Percentiles rank a stretch among this genome's conserved stretches.
These are phyloP conservation scores for Saccharomycopsis guyanensis DNA, from an alignment of 805 yeast species.

Conservation along the genomic window DNA sequence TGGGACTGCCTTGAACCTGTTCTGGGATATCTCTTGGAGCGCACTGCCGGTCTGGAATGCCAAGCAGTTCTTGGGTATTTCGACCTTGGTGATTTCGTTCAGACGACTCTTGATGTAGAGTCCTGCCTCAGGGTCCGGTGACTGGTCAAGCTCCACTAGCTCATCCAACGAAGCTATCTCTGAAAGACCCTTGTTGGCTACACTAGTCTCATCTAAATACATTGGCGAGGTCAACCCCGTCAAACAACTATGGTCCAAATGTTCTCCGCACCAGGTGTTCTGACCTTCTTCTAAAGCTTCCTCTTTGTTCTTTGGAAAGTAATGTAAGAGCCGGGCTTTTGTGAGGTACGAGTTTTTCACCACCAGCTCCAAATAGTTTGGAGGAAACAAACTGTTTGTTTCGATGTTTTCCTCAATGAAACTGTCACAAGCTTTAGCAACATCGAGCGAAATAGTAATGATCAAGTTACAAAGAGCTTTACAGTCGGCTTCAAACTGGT, in stretches of 20 bases:
- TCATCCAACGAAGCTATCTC: background rate
- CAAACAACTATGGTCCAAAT: conserved; percentile 50
- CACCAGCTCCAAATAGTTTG: conserved; percentile 35
- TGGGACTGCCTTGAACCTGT: conserved; percentile 48
- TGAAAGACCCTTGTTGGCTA: conserved; percentile 14
- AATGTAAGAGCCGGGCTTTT: conserved; percentile 51
- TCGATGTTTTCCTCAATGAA: conserved; percentile 27
- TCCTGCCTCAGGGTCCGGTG: conserved; percentile 42
- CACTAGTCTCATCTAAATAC: conserved; percentile 35
- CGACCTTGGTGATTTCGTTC: conserved; percentile 40
- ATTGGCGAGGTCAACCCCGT: conserved; percentile 53
- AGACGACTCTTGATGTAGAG: conserved; percentile 41
- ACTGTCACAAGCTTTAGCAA: conserved; percentile 48
- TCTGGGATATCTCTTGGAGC: conserved; percentile 41
- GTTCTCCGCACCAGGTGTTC: conserved; percentile 56
- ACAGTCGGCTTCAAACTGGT: conserved; percentile 31
- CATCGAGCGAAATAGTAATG: conserved; percentile 39
- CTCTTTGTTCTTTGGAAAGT: conserved; percentile 32
- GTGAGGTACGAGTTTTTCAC: conserved; percentile 45
- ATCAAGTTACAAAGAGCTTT: conserved; percentile 38
- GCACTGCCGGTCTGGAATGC: conserved; percentile 60
- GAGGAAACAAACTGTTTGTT: conserved; percentile 24
- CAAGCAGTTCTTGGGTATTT: conserved; percentile 45
- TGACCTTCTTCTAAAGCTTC: conserved; percentile 19
- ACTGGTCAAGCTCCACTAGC: conserved; percentile 24